Base-by-base conservation (phyloP, 1,284 basidiomycete genomes). In the Schizophyllum amplum region DNA sequence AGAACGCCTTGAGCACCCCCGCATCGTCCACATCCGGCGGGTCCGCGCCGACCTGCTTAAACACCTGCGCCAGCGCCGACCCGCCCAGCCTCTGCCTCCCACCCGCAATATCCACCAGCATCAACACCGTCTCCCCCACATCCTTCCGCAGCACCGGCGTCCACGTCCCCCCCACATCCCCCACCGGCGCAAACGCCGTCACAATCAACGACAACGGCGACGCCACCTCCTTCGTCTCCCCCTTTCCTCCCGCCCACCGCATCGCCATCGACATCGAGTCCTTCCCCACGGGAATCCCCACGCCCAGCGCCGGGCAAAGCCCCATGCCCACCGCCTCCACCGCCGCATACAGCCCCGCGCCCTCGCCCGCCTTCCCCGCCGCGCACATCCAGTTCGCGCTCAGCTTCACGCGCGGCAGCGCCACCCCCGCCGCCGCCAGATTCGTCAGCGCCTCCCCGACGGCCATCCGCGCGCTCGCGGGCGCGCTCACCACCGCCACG, bases 371-470 rank as follows among this genome's bases (percentile, higher is more conserved):
- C 69, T 94, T 90, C 15, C 85, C 86, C 1, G 96, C 93, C 1
- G 95, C 93, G 60, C 92, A 94, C 97, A 99, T 99, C 97, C 97
- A 99, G 72, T 99, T 99, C 55, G 96, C 96, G 63, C 92, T 94
- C 20, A 99, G 80, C 75, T 99, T 99, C 68, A 98, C 84, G 57
- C 80, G 78, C 4, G 80, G 77, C 15, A 98, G 75, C 47, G 82
- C 80, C 11, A 82, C 82, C 53, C 83, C 82, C 1, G 95, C 86
- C 9, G 97, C 95, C 0, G 83, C 85, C 56, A 99, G 79, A 71
- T 99, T 99, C 61, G 90, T 94, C 54, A 99, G 79, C 2, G 96
- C 82, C 71, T 99, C 97, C 17, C 84, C 95, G 46, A 99, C 88
- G 23, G 96, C 96, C 89, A 99, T 96, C 47, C 93, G 84, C 0